Evolutionary conservation across 2,329 filamentous ascomycete genomes (phyloP), one percentile per base, ranked within the genome.

Genomic region (Talaromyces sp.): DNA sequence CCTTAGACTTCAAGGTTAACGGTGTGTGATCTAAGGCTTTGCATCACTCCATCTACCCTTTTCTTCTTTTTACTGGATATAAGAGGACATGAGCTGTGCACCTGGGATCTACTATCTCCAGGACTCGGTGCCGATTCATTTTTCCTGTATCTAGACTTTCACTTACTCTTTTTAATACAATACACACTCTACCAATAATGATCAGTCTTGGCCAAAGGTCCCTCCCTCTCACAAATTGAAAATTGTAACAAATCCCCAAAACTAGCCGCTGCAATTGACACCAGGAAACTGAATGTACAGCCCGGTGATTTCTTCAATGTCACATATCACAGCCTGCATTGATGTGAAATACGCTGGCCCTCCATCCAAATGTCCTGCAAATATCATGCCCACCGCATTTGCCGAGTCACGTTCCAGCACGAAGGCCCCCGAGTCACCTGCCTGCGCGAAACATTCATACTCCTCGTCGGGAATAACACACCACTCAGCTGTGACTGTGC

Each of bases 271-370:
- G 14, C 32, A 31, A 17, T 31, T 50, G 11, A 50, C 59, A 11
- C 56, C 56, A 4, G 59, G 55, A 41, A 61, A 38, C 14, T 61
- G 55, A 50, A 58, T 56, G 6, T 53, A 21, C 21, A 58, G 27
- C 10, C 59, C 51, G 19, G 59, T 61, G 5, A 61, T 29, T 4
- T 49, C 35, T 19, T 55, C 51, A 14, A 58, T 43, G 13, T 61
- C 50, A 9, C 29, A 46, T 19, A 41, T 51, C 53, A 61, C 55
- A 13, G 59, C 59, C 13, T 56, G 55, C 38, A 61, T 61, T 14
- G 55, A 61, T 4, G 59, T 58, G 24, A 58, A 55, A 58, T 61
- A 61, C 1, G 43, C 51, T 7, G 56, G 56, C 5, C 55, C 59
- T 11, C 56, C 55, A 26, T 58, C 31, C 4, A 11, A 21, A 24